Evolutionary conservation across 148 eudicot species (phyloP), one percentile per base, ranked within the genome.

Genomic region (Rhododendron henanense): DNA sequence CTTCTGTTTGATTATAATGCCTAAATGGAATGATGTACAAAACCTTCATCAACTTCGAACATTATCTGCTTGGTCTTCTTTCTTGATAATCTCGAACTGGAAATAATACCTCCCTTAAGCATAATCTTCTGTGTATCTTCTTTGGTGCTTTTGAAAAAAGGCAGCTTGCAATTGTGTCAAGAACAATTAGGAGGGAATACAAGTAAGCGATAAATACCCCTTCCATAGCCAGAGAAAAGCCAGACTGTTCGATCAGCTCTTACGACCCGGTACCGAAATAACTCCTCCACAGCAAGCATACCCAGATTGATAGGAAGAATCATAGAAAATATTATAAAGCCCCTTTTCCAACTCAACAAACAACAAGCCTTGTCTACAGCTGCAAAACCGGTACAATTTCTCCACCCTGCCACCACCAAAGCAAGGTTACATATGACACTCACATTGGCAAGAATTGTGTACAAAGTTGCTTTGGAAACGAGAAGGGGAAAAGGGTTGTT

Each of bases 271-370:
- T 86, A 74, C 14, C 21, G 14, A n/a, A 86, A 86, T 47, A 86
- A 74, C 2, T 69, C 81, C 28, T 86, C 87, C 31, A 86, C 79
- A 18, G 87, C 87, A 73, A 86, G 83, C 13, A 86, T 86, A 53
- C 87, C 18, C 67, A 73, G 44, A 81, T 86, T 69, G 14, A 69
- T 53, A 10, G 87, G 84, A 15, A 86, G 77, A 19, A 81, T 86
- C 35, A 57, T 4, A 4, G 85, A 73, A 16, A 86, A 45, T 10
- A 23, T 48, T 18, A 10, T 61, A 8, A 67, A 86, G n/a, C 74
- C 55, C 33, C 80, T 39, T 37, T 23, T 67, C 87, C 81, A 86
- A 74, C 84, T 14, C 55, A 86, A 15, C 41, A 57, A 81, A 86
- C 53, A 86, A n/a, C 41, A 86, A n/a, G 85, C 87, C 81, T 82